Conservation (phyloP, 495 filamentous ascomycete species). For the Podospora pseudocomata region DNA sequence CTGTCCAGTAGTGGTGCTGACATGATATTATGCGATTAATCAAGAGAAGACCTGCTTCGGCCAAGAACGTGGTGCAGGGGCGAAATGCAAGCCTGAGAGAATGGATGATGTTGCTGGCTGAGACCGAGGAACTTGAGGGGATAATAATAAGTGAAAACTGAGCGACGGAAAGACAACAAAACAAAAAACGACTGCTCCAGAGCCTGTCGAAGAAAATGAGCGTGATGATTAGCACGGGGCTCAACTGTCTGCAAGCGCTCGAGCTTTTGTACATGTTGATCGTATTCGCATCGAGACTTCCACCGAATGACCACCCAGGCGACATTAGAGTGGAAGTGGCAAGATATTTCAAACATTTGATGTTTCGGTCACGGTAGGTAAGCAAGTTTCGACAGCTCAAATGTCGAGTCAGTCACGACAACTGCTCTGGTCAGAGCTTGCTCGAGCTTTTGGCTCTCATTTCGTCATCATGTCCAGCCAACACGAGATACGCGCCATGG, state of each 20-base stretch:
- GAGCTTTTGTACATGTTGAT: background rate
- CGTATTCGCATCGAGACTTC: background rate
- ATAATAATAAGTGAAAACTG: background rate
- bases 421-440: too few species aligned
- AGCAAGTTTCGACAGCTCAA: background rate
- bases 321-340: background rate
- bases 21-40: slow-evolving; percentile 9
- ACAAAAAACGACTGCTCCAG: background rate
- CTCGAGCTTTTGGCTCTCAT: too few species aligned
- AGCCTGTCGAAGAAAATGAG: background rate
- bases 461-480: too few species aligned
- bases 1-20: slow-evolving; percentile 9
- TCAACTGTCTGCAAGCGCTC: background rate
- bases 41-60: background rate
- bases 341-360: background rate
- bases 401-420: background rate
- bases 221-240: background rate
- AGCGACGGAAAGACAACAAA: background rate
- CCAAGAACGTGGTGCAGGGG: background rate
- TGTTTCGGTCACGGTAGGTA: background rate
- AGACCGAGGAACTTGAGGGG: background rate
- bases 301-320: background rate
- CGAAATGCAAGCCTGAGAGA: background rate
- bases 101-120: background rate
- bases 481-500: too few species aligned